Evolutionary conservation across 495 filamentous ascomycete species (phyloP).

Genomic region (Hyaloscypha variabilis): DNA sequence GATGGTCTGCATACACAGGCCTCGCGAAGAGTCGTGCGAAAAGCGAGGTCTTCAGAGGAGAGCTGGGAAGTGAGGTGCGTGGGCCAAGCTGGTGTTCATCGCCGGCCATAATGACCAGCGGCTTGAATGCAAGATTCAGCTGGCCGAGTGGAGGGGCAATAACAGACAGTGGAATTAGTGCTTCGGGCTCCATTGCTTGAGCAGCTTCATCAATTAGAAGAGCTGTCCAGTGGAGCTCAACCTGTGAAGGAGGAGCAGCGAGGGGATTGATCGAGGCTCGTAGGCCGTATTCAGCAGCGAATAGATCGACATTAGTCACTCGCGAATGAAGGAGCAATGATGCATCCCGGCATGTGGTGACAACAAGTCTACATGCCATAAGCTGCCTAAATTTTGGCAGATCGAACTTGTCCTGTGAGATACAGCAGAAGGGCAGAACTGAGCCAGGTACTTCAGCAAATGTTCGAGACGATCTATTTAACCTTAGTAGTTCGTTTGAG

Average conservation of each 20-base stretch:
- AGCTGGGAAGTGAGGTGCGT: constrained; percentile 41
- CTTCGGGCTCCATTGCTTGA: constrained; percentile 57
- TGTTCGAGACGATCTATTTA: constrained; percentile 48
- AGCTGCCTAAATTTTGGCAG: constrained; percentile 50
- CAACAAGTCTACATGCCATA: constrained; percentile 52
- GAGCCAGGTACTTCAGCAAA: constrained; percentile 50
- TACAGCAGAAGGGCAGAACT: constrained; percentile 51
- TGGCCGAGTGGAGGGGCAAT: constrained; percentile 49
- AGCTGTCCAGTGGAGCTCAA: constrained; percentile 52
- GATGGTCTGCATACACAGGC: constrained; percentile 51
- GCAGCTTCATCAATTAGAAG: constrained; percentile 61
- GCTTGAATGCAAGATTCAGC: constrained; percentile 34
- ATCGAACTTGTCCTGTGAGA: constrained; percentile 44
- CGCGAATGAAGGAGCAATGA: constrained; percentile 50
- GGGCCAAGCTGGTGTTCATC: constrained; percentile 58
- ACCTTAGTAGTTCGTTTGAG: constrained; percentile 45
- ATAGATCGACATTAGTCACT: constrained; percentile 43
- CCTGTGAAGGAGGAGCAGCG: constrained; percentile 1
- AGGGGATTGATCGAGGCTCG: constrained; percentile 25
- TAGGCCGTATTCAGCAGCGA: constrained; percentile 30
- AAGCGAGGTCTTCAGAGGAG: constrained; percentile 47
- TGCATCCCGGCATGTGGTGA: constrained; percentile 54
- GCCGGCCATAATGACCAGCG: constrained; percentile 57
- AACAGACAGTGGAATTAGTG: constrained; percentile 49
- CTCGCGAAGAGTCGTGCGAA: constrained; percentile 53